A percentile compares a stretch with the other conserved stretches of the same genome.
Conservation (phyloP, 202 grass and related monocot species). For the Brachypodium distachyon region DNA sequence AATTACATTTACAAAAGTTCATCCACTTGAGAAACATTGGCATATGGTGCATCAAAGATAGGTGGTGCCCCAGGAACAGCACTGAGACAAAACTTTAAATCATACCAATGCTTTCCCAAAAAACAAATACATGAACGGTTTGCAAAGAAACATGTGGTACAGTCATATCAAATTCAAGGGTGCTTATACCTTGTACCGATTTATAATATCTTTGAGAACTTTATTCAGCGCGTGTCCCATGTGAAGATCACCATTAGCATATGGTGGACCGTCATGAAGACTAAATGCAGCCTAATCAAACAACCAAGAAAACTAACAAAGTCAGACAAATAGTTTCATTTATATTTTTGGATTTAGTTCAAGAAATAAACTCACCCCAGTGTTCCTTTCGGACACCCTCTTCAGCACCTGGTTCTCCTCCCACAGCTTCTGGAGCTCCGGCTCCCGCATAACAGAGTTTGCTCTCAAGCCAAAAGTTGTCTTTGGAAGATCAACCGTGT, state of each 20-base stretch:
- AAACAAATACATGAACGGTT: background rate
- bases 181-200: slow-evolving; percentile 81
- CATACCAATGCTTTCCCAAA: background rate
- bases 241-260: slow-evolving; percentile 95
- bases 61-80: background rate
- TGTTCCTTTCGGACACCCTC: slow-evolving; percentile 81
- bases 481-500: slow-evolving; percentile 88
- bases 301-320: slow-evolving; percentile 22
- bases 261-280: slow-evolving; percentile 93
- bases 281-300: slow-evolving; percentile 60
- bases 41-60: background rate
- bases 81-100: background rate
- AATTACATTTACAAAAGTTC: background rate
- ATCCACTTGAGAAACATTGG: background rate
- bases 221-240: slow-evolving; percentile 97
- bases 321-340: background rate
- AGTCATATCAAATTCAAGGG: background rate
- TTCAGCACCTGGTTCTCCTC: slow-evolving; percentile 91
- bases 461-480: slow-evolving; percentile 87
- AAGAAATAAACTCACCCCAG: slow-evolving; percentile 50
- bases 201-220: slow-evolving; percentile 97
- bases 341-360: background rate
- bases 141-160: slow-evolving; percentile 6
- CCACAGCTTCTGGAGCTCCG: slow-evolving; percentile 90
- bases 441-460: slow-evolving; percentile 68